Conservation (phyloP, 352 stramenopile species). For the Pythium coloratum region DNA sequence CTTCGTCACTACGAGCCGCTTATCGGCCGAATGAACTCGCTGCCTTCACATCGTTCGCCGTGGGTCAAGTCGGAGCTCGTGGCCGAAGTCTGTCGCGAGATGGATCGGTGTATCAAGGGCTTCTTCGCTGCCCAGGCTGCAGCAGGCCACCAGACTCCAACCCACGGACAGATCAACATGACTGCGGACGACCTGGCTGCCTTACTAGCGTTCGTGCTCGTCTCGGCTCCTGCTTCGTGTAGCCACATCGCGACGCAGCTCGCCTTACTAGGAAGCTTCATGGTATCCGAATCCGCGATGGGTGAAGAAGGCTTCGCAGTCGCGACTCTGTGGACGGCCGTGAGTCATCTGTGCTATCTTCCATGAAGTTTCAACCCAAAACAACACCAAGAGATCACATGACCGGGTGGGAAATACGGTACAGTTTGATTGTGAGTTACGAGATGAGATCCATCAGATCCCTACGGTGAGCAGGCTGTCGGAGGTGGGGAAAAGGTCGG, state of each 20-base stretch:
- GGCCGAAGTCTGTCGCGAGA: slow-evolving; percentile 40
- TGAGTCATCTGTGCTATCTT: slow-evolving; percentile 42
- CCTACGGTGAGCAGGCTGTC: slow-evolving; percentile 1
- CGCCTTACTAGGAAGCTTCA: slow-evolving; percentile 56
- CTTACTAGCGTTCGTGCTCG: slow-evolving; percentile 59
- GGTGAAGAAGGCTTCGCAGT: slow-evolving; percentile 55
- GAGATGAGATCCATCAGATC: background rate
- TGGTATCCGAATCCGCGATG: slow-evolving; percentile 31
- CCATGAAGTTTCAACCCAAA: slow-evolving; percentile 7
- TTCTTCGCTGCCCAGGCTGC: slow-evolving; percentile 35
- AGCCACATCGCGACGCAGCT: slow-evolving; percentile 60
- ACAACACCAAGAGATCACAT: background rate
- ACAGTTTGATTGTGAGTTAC: background rate
- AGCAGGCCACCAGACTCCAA: slow-evolving; percentile 1
- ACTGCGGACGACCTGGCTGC: slow-evolving; percentile 47
- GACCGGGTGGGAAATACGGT: background rate
- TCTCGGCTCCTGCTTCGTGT: slow-evolving; percentile 42
- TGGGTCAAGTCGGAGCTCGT: slow-evolving; percentile 55
- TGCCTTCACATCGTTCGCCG: slow-evolving; percentile 52
- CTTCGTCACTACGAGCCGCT: slow-evolving; percentile 38
- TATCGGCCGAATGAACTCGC: slow-evolving; percentile 46
- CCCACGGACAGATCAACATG: slow-evolving; percentile 37
- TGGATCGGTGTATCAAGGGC: slow-evolving; percentile 44
- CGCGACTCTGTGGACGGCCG: slow-evolving; percentile 45
- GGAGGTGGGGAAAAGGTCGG: background rate